A percentile compares a stretch with the other conserved stretches of the same genome.
Evolutionary conservation across 148 eudicot species (phyloP).

Genomic region (Chenopodium quinoa): DNA sequence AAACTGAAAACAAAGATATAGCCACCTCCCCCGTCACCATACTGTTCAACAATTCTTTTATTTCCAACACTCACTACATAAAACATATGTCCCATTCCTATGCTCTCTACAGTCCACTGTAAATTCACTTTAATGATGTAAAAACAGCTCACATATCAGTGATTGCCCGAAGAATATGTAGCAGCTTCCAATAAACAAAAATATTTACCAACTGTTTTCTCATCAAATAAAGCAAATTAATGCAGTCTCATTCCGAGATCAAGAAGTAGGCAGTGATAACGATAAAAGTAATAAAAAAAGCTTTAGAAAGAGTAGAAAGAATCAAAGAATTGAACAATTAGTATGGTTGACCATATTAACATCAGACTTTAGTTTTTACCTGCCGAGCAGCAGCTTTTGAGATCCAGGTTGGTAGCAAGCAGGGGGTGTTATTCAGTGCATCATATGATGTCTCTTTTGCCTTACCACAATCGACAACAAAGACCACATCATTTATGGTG

Average conservation of each 20-base stretch:
- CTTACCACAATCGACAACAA: constrained; percentile 98
- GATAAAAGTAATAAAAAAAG: background rate
- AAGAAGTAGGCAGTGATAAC: background rate
- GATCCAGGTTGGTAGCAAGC: constrained; percentile 97
- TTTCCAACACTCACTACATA: too few species aligned
- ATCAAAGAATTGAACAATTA: background rate
- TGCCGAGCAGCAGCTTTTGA: constrained; percentile 98
- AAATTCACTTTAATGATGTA: too few species aligned
- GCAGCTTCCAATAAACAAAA: background rate
- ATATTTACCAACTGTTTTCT: background rate
- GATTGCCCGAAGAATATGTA: background rate
- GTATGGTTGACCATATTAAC: background rate
- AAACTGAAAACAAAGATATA: too few species aligned
- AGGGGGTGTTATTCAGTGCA: constrained; percentile 96
- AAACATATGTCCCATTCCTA: too few species aligned
- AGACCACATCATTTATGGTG: constrained; percentile 95
- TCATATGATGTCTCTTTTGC: constrained; percentile 99
- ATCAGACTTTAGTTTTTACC: constrained; percentile 36
- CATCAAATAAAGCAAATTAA: background rate
- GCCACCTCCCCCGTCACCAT: too few species aligned
- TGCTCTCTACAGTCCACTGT: too few species aligned
- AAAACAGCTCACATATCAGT: background rate
- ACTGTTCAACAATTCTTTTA: too few species aligned
- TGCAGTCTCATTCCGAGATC: background rate
- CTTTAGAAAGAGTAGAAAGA: background rate